Base-by-base conservation (phyloP, 495 filamentous ascomycete genomes). In the Aspergillus cristatus region DNA sequence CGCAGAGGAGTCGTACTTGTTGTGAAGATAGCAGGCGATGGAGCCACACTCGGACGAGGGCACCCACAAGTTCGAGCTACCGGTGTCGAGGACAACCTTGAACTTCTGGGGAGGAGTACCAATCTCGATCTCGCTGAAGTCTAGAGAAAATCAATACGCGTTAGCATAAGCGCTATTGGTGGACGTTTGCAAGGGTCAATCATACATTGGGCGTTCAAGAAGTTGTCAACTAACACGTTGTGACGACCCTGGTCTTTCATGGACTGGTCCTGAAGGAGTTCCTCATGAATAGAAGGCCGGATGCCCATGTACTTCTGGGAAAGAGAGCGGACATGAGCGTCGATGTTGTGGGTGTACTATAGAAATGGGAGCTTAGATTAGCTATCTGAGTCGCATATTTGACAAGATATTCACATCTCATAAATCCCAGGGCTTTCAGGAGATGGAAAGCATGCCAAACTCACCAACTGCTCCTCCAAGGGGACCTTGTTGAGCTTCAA, bases 41-140 rank as follows among this genome's bases (percentile, higher is more conserved):
- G 90, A 96, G 52, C 78, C 82, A 62, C 93, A 99, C 47, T 86
- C 71, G 11, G 72, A 68, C 2, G 88, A 95, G 3, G 93, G 93
- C 37, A 99, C 93, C 93, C 93, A 99, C 38, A 99, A 74, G 70
- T 99, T 99, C 46, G 93, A 99, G 72, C 89, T 96, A 45, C 93
- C 93, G 17, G 93, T 99, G 57, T 99, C 93, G 38, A 99, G 79
- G 42, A 99, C 82, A 44, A 99, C 93, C 72, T 99, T 99, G 78
- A 99, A 99, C 37, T 66, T 67, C 66, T 99, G 93, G 17, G 91
- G 79, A 32, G 93, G 93, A 16, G 80, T 89, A 50, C 93, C 93
- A 53, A 99, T 75, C 41, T 79, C 70, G 59, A 99, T 94, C 55
- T 94, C 86, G 40, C 91, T 94, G 79, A 93, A 99, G 70, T 99